Conservation (phyloP, 768 basidiomycete species). For the Trichaptum fuscoviolaceum region DNA sequence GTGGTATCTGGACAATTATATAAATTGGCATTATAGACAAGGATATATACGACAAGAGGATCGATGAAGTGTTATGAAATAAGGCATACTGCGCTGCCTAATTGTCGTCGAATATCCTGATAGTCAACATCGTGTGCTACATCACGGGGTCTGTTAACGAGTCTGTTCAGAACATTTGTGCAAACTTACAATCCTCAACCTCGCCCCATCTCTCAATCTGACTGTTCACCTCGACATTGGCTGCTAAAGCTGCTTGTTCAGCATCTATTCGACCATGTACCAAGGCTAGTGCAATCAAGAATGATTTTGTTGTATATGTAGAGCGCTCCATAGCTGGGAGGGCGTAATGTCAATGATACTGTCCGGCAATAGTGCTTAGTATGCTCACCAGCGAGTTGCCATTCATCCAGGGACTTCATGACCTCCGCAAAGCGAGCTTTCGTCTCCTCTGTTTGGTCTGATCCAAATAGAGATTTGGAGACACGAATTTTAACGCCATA, state of each 20-base stretch:
- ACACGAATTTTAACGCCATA: constrained; percentile 65
- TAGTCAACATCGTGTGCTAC: constrained; percentile 97
- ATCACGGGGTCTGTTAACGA: not conserved
- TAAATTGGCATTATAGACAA: not conserved
- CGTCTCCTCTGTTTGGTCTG: constrained; percentile 66
- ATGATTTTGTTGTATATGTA: constrained; percentile 85
- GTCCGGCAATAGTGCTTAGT: not conserved
- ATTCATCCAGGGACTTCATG: constrained; percentile 63
- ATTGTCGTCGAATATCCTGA: constrained; percentile 82
- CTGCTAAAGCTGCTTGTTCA: constrained; percentile 79
- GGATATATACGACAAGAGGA: not conserved
- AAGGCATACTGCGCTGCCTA: constrained; percentile 75
- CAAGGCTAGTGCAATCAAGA: constrained; percentile 82
- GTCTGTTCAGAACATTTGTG: not conserved
- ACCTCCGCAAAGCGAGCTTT: constrained; percentile 51
- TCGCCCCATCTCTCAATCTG: constrained; percentile 99
- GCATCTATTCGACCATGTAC: constrained; percentile 70
- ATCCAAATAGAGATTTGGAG: constrained; percentile 67
- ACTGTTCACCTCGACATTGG: constrained; percentile 90
- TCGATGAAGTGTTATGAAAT: constrained; percentile 23
- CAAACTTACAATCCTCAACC: constrained; percentile 90
- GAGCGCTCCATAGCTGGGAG: constrained; percentile 81
- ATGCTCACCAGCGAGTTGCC: constrained; percentile 81
- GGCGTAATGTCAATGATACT: constrained; percentile 5
- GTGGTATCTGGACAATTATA: not conserved